These are phyloP conservation scores for Sordariomycetes sp. DNA, from an alignment of 2,329 filamentous ascomycete genomes.

Conservation along the genomic window DNA sequence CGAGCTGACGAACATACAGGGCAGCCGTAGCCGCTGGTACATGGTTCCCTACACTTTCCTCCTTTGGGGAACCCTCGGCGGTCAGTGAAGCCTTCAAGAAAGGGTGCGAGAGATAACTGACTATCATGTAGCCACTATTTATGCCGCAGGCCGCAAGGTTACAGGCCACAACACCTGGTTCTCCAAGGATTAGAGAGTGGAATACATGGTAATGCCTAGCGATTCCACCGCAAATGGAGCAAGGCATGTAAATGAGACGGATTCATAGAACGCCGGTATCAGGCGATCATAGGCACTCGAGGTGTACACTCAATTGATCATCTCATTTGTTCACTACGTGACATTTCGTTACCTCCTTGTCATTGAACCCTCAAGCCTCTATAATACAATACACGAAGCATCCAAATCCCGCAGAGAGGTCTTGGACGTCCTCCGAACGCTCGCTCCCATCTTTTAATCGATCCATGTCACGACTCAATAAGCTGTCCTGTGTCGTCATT, in stretches of 20 bases:
- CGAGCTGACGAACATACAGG: conserved; percentile 29
- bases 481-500: no score
- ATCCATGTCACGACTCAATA: no score
- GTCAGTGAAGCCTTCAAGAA: conserved; percentile 33
- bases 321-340: conserved; percentile 1
- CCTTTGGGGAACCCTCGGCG: conserved; percentile 52
- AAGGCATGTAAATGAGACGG: no score
- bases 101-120: conserved; percentile 13
- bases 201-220: no score
- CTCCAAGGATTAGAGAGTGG: conserved; percentile 19
- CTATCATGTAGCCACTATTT: conserved; percentile 44
- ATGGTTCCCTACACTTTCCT: conserved; percentile 60
- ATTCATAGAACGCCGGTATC: no score
- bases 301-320: no score
- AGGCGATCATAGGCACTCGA: no score
- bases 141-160: conserved; percentile 65
- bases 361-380: conserved; percentile 3
- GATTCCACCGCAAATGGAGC: no score
- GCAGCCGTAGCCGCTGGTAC: conserved; percentile 54
- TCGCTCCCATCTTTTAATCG: no score
- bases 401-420: no score
- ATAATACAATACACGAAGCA: conserved; percentile 9
- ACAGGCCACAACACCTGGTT: conserved; percentile 76
- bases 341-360: conserved; percentile 1
- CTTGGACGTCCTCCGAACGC: no score